phyloP scores from a whole-genome alignment of 169 alveolate species.

The Hammondia hammondi region DNA sequence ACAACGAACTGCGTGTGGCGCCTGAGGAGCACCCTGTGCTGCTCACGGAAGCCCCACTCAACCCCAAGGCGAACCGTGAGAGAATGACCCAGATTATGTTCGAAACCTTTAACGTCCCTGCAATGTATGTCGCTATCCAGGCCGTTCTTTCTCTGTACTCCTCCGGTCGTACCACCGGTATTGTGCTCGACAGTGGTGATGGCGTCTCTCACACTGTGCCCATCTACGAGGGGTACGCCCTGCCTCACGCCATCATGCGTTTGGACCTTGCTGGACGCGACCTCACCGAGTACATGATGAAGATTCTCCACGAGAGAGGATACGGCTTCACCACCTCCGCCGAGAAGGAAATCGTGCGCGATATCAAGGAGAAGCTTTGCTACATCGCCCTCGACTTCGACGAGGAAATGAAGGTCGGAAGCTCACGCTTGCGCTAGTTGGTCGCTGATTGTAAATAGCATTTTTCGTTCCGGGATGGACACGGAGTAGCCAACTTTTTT shows the following conservation, averaged over 20 bases:
- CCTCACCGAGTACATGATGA: slow-evolving; percentile 94
- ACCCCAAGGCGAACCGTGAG: slow-evolving; percentile 98
- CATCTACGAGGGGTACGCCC: slow-evolving; percentile 98
- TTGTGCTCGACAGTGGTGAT: slow-evolving; percentile 98
- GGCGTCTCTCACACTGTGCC: slow-evolving; percentile 99
- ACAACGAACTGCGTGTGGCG: slow-evolving; percentile 96
- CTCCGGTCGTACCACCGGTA: slow-evolving; percentile 99
- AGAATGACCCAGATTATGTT: slow-evolving; percentile 97
- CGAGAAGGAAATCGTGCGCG: slow-evolving; percentile 96
- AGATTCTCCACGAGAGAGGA: slow-evolving; percentile 96
- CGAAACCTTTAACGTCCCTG: slow-evolving; percentile 98
- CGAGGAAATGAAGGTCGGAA: slow-evolving; percentile 90
- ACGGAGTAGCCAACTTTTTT: no score
- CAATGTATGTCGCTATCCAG: slow-evolving; percentile 96
- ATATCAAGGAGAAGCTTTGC: slow-evolving; percentile 96
- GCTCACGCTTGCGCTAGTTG: slow-evolving; percentile 60
- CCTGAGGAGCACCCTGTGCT: slow-evolving; percentile 98
- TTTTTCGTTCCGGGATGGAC: not conserved
- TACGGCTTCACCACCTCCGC: slow-evolving; percentile 96
- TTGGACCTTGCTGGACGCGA: slow-evolving; percentile 98
- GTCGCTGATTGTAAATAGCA: slow-evolving; percentile 36
- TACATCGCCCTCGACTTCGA: slow-evolving; percentile 97
- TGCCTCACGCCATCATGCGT: slow-evolving; percentile 96
- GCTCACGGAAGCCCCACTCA: slow-evolving; percentile 98
- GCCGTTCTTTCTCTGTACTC: slow-evolving; percentile 98